Conservation (phyloP, 495 filamentous ascomycete genomes). For the Chaetomium tenue region DNA sequence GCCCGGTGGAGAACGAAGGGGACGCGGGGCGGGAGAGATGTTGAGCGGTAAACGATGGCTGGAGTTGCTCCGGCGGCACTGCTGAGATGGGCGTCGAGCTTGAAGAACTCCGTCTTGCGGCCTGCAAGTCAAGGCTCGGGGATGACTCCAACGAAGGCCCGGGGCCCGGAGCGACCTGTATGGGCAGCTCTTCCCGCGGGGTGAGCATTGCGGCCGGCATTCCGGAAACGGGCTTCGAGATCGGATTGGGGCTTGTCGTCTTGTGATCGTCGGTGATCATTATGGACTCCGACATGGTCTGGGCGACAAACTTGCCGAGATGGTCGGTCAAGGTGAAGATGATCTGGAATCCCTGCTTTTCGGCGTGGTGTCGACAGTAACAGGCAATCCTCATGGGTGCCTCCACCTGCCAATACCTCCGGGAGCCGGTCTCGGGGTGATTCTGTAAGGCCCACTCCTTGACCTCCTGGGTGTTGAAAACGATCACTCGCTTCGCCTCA, state of each 20-base stretch:
- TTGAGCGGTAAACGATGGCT: conserved; percentile 7
- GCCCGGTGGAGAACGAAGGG: conserved; percentile 12
- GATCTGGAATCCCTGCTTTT: conserved; percentile 89
- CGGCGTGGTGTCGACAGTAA: conserved; percentile 90
- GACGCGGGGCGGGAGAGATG: conserved; percentile 19
- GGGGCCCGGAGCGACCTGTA: background rate
- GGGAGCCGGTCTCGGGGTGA: conserved; percentile 54
- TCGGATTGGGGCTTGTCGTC: conserved; percentile 43
- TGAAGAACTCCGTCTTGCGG: conserved; percentile 14
- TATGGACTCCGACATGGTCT: conserved; percentile 80
- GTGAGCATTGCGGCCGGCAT: conserved; percentile 2
- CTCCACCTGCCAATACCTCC: conserved; percentile 60
- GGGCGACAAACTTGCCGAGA: conserved; percentile 68
- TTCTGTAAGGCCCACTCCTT: conserved; percentile 72
- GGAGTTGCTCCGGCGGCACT: conserved; percentile 11
- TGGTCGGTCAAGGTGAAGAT: conserved; percentile 91
- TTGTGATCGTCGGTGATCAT: conserved; percentile 99
- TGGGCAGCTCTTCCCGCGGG: conserved; percentile 15
- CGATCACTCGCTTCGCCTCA: conserved; percentile 76
- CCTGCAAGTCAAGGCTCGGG: conserved; percentile 14
- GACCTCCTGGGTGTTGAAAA: conserved; percentile 91
- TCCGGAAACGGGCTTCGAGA: background rate
- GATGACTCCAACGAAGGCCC: conserved; percentile 16
- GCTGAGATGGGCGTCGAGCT: conserved; percentile 5
- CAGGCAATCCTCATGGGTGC: conserved; percentile 95